Conservation (phyloP, 768 basidiomycete genomes). For the Krasilnikovozyma curviuscula region DNA sequence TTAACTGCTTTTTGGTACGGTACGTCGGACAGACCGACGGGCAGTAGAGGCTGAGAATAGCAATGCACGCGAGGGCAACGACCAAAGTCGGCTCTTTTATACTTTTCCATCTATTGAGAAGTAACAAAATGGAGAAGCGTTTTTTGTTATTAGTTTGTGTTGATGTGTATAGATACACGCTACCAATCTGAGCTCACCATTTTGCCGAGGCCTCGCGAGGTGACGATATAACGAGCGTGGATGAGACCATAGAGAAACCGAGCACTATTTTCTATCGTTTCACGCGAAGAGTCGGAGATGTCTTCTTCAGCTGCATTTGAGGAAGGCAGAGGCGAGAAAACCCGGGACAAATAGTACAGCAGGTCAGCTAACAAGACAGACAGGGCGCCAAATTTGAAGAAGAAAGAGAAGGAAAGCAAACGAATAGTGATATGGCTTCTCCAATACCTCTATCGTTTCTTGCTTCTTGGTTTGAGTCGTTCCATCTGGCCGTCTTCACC, state of each 20-base stretch:
- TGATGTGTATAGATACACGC: too few relatives aligned
- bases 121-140: not conserved
- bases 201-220: constrained; percentile 75
- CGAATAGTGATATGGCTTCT: too few relatives aligned
- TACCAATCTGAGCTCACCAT: constrained; percentile 65
- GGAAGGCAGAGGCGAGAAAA: not conserved
- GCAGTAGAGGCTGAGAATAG: constrained; percentile 81
- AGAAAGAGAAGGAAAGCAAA: not conserved
- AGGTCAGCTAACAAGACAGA: too few relatives aligned
- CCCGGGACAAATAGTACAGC: too few relatives aligned
- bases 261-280: constrained; percentile 80
- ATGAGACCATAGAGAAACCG: constrained; percentile 86
- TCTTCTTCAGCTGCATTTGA: constrained; percentile 51
- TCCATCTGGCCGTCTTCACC: not conserved
- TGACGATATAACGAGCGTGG: constrained; percentile 92
- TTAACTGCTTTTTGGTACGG: constrained; percentile 98
- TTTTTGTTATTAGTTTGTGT: too few relatives aligned
- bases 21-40: constrained; percentile 89
- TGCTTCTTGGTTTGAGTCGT: not conserved
- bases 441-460: not conserved
- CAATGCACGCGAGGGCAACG: constrained; percentile 95
- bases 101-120: constrained; percentile 56
- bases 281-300: constrained; percentile 79
- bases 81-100: constrained; percentile 94
- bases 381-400: not conserved